phyloP scores from a whole-genome alignment of 2,329 filamentous ascomycete genomes.

The Aspergillus vadensis region DNA sequence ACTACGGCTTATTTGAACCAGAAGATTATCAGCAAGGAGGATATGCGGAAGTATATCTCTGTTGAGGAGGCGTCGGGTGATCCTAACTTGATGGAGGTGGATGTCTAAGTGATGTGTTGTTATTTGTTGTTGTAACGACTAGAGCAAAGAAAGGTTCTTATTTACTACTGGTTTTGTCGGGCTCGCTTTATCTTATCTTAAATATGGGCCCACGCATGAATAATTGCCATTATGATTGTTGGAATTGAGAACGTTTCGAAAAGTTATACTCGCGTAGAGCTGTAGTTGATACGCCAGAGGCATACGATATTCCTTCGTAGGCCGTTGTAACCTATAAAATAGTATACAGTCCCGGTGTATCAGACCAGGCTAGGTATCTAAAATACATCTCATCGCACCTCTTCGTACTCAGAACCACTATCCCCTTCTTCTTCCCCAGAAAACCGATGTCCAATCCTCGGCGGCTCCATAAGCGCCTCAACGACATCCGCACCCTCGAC shows the following conservation, averaged over 20 bases:
- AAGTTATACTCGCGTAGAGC: too few species aligned
- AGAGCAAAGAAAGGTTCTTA: too few species aligned
- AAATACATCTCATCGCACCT: too few species aligned
- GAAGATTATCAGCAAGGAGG: slow-evolving; percentile 91
- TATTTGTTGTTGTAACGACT: background rate
- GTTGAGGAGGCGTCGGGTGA: slow-evolving; percentile 80
- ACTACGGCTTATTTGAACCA: slow-evolving; percentile 97
- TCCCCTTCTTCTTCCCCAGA: background rate
- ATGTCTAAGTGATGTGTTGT: slow-evolving; percentile 30
- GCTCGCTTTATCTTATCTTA: slow-evolving; percentile 13
- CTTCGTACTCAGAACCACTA: background rate
- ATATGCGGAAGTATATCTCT: slow-evolving; percentile 90
- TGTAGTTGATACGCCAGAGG: background rate
- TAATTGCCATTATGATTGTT: slow-evolving; percentile 8
- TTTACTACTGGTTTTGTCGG: slow-evolving; percentile 5
- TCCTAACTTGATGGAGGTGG: slow-evolving; percentile 67
- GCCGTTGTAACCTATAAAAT: background rate
- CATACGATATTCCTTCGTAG: background rate
- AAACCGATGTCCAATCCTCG: slow-evolving; percentile 18
- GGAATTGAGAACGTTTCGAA: background rate
- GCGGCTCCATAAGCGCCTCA: slow-evolving; percentile 25
- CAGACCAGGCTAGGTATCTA: background rate
- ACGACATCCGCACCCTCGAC: slow-evolving; percentile 49
- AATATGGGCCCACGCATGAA: slow-evolving; percentile 12
- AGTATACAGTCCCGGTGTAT: background rate